Evolutionary conservation across 306 rosid species (phyloP).

Genomic region (Acmispon strigosus): DNA sequence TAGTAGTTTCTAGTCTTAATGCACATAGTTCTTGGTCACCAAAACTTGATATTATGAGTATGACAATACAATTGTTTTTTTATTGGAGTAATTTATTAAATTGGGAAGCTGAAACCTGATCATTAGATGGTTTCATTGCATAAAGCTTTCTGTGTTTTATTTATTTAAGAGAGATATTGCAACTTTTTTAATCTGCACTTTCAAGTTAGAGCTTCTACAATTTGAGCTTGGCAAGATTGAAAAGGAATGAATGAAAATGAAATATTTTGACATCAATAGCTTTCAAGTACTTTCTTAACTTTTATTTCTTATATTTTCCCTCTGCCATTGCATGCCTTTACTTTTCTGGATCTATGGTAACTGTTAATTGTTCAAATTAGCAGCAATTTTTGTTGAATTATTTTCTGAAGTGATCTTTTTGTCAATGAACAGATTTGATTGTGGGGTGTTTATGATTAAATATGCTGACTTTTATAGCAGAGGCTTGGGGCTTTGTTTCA

Average conservation of each 20-base stretch:
- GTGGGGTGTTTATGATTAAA: slow-evolving; percentile 92
- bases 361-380: neutral
- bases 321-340: neutral
- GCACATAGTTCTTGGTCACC: neutral
- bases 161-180: neutral
- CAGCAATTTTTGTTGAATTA: neutral
- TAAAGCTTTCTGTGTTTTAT: neutral
- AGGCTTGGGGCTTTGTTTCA: slow-evolving; percentile 73
- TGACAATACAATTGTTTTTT: neutral
- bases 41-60: neutral
- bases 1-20: neutral
- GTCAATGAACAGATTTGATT: slow-evolving; percentile 60
- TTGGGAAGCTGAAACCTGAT: slow-evolving; percentile 2
- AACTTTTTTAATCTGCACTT: neutral
- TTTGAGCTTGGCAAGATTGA: neutral
- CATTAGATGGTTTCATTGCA: neutral
- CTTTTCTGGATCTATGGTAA: neutral
- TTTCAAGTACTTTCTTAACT: neutral
- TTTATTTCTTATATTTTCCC: neutral
- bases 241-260: neutral
- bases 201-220: neutral
- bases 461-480: slow-evolving; percentile 95
- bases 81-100: neutral
- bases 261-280: neutral
- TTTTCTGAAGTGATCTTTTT: slow-evolving; percentile 6